Percentiles rank a stretch among this genome's conserved stretches.
Conservation (phyloP, 2,329 filamentous ascomycete species). For the Verticillium isaacii region DNA sequence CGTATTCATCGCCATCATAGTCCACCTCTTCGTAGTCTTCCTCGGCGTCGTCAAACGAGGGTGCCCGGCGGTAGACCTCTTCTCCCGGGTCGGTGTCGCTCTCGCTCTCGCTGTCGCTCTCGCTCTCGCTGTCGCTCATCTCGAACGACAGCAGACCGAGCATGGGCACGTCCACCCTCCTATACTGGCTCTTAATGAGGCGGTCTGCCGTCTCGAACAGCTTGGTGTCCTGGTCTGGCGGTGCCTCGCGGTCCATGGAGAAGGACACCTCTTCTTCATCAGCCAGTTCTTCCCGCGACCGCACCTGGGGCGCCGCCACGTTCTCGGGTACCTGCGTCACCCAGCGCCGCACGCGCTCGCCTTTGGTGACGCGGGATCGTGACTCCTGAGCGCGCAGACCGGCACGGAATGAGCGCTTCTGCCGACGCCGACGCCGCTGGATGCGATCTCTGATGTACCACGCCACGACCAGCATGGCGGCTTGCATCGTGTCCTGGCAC, state of each 20-base stretch:
- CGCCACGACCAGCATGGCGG: slow-evolving; percentile 43
- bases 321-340: slow-evolving; percentile 33
- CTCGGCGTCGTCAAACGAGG: slow-evolving; percentile 20
- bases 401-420: slow-evolving; percentile 35
- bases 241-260: slow-evolving; percentile 32
- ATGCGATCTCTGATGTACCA: slow-evolving; percentile 46
- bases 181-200: slow-evolving; percentile 42
- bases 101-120: slow-evolving; percentile 33
- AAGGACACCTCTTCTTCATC: slow-evolving; percentile 36
- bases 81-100: slow-evolving; percentile 18
- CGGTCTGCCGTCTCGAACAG: slow-evolving; percentile 40
- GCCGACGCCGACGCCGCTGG: slow-evolving; percentile 32
- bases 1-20: slow-evolving; percentile 12
- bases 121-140: slow-evolving; percentile 35
- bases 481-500: slow-evolving; percentile 44
- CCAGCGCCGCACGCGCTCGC: slow-evolving; percentile 38
- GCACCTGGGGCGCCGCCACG: slow-evolving; percentile 23
- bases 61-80: slow-evolving; percentile 12
- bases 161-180: slow-evolving; percentile 39
- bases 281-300: slow-evolving; percentile 17
- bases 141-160: slow-evolving; percentile 40
- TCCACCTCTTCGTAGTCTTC: slow-evolving; percentile 19
- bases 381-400: slow-evolving; percentile 29
- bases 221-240: slow-evolving; percentile 35
- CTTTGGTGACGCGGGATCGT: slow-evolving; percentile 29